Percentiles rank a stretch among this genome's conserved stretches.
These are phyloP conservation scores for Dioszegia crocea DNA, from an alignment of 768 basidiomycete genomes.

Conservation along the genomic window DNA sequence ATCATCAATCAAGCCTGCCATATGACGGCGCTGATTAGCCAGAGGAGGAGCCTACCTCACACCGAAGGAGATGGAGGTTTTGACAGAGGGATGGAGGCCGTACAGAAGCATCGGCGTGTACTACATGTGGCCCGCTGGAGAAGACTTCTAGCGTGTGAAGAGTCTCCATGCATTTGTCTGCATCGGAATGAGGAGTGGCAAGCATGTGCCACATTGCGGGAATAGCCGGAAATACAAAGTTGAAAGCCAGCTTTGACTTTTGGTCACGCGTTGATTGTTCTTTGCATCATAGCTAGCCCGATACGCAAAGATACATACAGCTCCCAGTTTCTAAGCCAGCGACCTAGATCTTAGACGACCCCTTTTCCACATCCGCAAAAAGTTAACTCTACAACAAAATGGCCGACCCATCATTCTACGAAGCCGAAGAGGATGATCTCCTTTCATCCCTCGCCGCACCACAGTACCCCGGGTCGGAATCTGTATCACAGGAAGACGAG, in stretches of 20 bases:
- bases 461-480: slow-evolving; percentile 7
- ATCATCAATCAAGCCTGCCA: too few species aligned
- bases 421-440: slow-evolving; percentile 43
- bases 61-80: slow-evolving; percentile 72
- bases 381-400: slow-evolving; percentile 26
- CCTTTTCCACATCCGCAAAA: too few species aligned
- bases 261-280: not conserved
- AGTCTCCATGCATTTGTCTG: too few species aligned
- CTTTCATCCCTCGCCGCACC: slow-evolving; percentile 37
- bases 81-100: slow-evolving; percentile 74
- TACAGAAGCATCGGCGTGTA: slow-evolving; percentile 79
- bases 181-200: too few species aligned
- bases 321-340: too few species aligned
- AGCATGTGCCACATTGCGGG: not conserved
- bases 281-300: too few species aligned
- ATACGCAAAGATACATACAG: too few species aligned
- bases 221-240: slow-evolving; percentile 6
- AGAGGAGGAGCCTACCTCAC: slow-evolving; percentile 58
- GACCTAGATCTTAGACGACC: too few species aligned
- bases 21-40: not conserved
- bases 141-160: slow-evolving; percentile 35
- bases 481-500: slow-evolving; percentile 30
- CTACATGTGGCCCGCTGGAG: slow-evolving; percentile 81
- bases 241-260: not conserved
- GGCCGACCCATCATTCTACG: slow-evolving; percentile 48